Evolutionary conservation across 352 stramenopile genomes (phyloP), one percentile per base, ranked within the genome.

Genomic region (Salisapilia sapeloensis): DNA sequence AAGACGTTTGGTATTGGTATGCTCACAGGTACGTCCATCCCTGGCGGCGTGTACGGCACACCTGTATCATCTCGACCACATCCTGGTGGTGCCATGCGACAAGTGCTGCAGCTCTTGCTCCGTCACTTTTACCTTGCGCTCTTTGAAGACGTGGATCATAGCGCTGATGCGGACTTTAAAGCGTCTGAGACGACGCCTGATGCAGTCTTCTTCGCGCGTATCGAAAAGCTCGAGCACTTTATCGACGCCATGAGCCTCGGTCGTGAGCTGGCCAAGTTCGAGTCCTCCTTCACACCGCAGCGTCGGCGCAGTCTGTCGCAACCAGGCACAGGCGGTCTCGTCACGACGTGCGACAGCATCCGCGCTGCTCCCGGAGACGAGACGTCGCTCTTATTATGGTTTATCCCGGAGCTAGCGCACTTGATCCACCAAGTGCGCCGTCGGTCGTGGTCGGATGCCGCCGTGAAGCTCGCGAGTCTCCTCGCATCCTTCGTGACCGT

Each of bases 141-240:
- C 2, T 51, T 74, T 17, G 56, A 51, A 14, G 62, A 81, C 39
- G 65, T 70, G 15, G 28, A 51, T 16, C 46, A 44, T 22, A 16
- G 40, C 29, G 33, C 39, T 2, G 37, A 39, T n/a, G 35, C 13
- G 19, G 40, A 38, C 15, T 47, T 1, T 24, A 63, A 28, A 36
- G 32, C 6, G 50, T 16, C 19, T 16, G 19, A 14, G 6, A 14
- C 19, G 17, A 15, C 58, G 31, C 50, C 40, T 23, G 65, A 75
- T 29, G 67, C 56, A 12, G 56, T 80, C 10, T 87, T 84, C 50
- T 67, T 78, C 24, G 54, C 62, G 12, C 62, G 61, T 8, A 69
- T 87, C 29, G 81, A 80, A 49, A 84, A 85, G 41, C 51, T 89
- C 3, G 72, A 85, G 41, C 85, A 89, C 43, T 89, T 84, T 42